phyloP scores from a whole-genome alignment of 176 grass and related monocot species.

The Musa schizocarpa region DNA sequence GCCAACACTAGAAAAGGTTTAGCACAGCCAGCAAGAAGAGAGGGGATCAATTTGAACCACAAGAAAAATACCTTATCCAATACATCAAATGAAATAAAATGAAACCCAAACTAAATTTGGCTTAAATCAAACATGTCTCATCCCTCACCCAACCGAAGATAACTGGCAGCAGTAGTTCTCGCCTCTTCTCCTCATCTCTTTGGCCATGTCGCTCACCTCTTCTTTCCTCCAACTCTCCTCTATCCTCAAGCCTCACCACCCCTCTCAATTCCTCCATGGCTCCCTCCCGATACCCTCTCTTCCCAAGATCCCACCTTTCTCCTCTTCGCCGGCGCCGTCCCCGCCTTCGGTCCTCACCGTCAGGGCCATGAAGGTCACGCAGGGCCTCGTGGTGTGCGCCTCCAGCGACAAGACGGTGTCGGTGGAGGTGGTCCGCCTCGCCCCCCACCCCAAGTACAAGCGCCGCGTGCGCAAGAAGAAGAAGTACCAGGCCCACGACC shows the following conservation, averaged over 20 bases:
- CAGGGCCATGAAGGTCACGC: slow-evolving; percentile 47
- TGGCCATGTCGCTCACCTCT: background rate
- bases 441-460: slow-evolving; percentile 65
- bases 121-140: too few species aligned
- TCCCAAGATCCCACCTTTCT: background rate
- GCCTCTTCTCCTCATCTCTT: background rate
- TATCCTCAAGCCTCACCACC: background rate
- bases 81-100: too few species aligned
- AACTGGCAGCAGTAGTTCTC: background rate
- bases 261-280: slow-evolving; percentile 32
- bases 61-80: too few species aligned
- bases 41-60: too few species aligned
- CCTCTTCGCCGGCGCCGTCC: background rate
- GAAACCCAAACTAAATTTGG: too few species aligned
- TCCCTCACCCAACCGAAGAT: background rate
- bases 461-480: slow-evolving; percentile 62
- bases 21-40: too few species aligned
- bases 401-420: slow-evolving; percentile 90
- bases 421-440: slow-evolving; percentile 61
- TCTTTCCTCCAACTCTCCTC: slow-evolving; percentile 8
- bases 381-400: slow-evolving; percentile 62
- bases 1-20: too few species aligned
- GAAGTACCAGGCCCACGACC: slow-evolving; percentile 96
- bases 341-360: slow-evolving; percentile 20
- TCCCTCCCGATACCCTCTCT: slow-evolving; percentile 24